These are phyloP conservation scores for Cryptococcus wingfieldii DNA, from an alignment of 1,284 basidiomycete genomes.

Conservation along the genomic window DNA sequence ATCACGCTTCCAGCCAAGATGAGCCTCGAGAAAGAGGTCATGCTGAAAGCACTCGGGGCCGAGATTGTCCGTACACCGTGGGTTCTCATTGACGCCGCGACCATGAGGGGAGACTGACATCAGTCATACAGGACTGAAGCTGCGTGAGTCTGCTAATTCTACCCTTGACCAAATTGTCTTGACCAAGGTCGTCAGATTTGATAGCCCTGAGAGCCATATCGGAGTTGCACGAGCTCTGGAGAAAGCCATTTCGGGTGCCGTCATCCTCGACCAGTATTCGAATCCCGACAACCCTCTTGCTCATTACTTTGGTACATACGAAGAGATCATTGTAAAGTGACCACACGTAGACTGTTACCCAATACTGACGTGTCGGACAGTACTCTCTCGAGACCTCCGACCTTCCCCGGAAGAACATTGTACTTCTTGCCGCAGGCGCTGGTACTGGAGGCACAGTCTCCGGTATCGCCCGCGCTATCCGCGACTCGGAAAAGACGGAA, in stretches of 20 bases:
- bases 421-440: slow-evolving; percentile 80
- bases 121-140: slow-evolving; percentile 35
- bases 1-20: slow-evolving; percentile 97
- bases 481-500: slow-evolving; percentile 52
- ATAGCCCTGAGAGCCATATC: slow-evolving; percentile 74
- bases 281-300: slow-evolving; percentile 77
- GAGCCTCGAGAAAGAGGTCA: slow-evolving; percentile 92
- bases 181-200: slow-evolving; percentile 39
- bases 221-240: slow-evolving; percentile 78
- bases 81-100: slow-evolving; percentile 28
- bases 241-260: slow-evolving; percentile 71
- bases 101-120: slow-evolving; percentile 3
- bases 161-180: not conserved
- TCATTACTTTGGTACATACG: slow-evolving; percentile 79
- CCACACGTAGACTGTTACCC: not conserved
- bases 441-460: slow-evolving; percentile 94
- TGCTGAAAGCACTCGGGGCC: slow-evolving; percentile 84
- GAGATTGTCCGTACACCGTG: slow-evolving; percentile 94
- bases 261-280: slow-evolving; percentile 86
- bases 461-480: slow-evolving; percentile 76
- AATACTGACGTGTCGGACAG: slow-evolving; percentile 30
- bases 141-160: slow-evolving; percentile 18
- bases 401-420: slow-evolving; percentile 58
- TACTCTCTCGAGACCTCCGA: slow-evolving; percentile 43
- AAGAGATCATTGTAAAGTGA: slow-evolving; percentile 68